A percentile compares a stretch with the other conserved stretches of the same genome.
phyloP scores from a whole-genome alignment of 2,329 filamentous ascomycete species.

The Emergomyces africanus region DNA sequence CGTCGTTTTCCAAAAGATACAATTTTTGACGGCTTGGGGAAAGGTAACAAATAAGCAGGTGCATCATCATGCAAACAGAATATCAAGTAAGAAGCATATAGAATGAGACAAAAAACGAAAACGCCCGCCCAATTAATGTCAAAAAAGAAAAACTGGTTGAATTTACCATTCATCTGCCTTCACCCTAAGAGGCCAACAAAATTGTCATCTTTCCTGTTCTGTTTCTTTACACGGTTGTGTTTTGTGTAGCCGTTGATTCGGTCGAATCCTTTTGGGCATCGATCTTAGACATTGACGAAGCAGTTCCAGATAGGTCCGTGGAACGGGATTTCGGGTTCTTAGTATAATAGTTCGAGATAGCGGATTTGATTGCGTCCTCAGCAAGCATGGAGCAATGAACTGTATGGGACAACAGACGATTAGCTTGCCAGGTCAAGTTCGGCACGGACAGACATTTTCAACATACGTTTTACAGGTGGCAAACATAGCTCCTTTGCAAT shows the following conservation, averaged over 20 bases:
- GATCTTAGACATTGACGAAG: constrained; percentile 52
- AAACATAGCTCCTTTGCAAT: constrained; percentile 93
- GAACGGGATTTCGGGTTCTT: constrained; percentile 68
- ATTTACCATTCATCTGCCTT: background rate
- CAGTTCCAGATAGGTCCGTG: constrained; percentile 67
- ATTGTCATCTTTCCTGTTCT: background rate
- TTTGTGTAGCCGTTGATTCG: background rate
- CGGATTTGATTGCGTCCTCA: constrained; percentile 85
- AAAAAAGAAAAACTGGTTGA: background rate
- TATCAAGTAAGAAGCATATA: background rate
- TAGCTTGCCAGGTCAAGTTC: background rate
- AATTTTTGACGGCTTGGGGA: background rate
- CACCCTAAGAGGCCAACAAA: background rate
- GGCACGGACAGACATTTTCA: constrained; percentile 24
- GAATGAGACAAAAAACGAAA: background rate
- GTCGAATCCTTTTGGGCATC: constrained; percentile 32
- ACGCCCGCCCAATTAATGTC: background rate
- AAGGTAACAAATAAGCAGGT: background rate
- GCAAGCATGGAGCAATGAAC: constrained; percentile 89
- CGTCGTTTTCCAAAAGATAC: background rate
- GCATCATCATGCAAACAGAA: background rate
- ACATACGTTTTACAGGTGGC: constrained; percentile 67
- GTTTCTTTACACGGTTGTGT: background rate
- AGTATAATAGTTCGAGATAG: constrained; percentile 80
- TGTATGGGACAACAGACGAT: constrained; percentile 20